Base-by-base conservation (phyloP, 768 basidiomycete genomes). In the Rhizopogon vinicolor region DNA sequence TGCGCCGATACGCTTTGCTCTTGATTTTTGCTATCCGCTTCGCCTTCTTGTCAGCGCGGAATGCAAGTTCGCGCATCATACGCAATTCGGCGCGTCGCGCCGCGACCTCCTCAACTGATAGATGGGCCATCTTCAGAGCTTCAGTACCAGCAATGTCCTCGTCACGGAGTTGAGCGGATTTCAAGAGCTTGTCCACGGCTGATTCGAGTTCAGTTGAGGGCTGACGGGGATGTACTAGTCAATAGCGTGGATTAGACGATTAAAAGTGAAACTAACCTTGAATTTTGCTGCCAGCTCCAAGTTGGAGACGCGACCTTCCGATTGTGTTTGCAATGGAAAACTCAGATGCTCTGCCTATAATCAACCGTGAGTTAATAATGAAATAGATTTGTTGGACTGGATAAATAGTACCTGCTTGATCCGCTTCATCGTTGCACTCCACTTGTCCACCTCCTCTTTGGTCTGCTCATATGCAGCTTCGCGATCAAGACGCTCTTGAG, bases 391-490 rank as follows among this genome's bases (percentile, higher is more conserved):
- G 8, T 35, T 37, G 39, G 31, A 8, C 8, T 29, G 14, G 10
- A 49, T 4, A 18, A 29, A 56, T 48, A 45, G 51, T 44, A 89
- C 91, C 75, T 98, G 92, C 60, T 87, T 86, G 60, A 99, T 93
- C 19, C 83, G 81, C 69, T 89, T 91, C 88, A 98, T 96, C 3
- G 92, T 91, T 5, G 83, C 85, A 28, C 83, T 83, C 97, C 96
- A 98, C 75, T 96, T 97, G 59, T 90, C 84, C 2, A 96, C 88
- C 68, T 98, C 95, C 58, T 83, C 80, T 66, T 91, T 93, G 4
- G 95, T 98, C 70, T 90, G 82, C 63, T 94, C 93, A 66, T 96
- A 97, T 0, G 96, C 96, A 7, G 94, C 96, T 66, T 93, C 86
- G 48, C 96, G 86, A 61, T 97, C 93, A 1, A 98, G 74, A 43